Evolutionary conservation across 768 basidiomycete genomes (phyloP).

Genomic region (Candolleomyces efflorescens): DNA sequence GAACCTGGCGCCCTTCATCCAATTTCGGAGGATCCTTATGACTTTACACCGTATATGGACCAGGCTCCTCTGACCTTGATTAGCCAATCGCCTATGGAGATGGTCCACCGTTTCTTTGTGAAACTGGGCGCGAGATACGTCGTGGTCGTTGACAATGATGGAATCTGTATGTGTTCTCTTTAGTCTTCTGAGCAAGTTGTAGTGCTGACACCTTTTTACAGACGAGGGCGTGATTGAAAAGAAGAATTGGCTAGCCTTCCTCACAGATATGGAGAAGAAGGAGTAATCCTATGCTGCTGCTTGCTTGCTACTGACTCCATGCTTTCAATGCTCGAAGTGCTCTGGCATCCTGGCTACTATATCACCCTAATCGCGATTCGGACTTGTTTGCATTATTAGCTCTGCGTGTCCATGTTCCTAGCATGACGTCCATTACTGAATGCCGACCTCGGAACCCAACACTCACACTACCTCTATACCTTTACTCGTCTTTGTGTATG

Average conservation of each 20-base stretch:
- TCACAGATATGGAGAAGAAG: constrained; percentile 69
- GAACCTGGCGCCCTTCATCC: not conserved
- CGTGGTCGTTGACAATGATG: constrained; percentile 77
- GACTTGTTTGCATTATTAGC: no score
- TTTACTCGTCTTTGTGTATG: not conserved
- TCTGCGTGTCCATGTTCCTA: no score
- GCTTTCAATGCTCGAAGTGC: no score
- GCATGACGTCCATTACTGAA: not conserved
- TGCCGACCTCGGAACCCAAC: no score
- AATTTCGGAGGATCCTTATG: constrained; percentile 54
- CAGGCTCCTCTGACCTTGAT: constrained; percentile 89
- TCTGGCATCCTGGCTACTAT: no score
- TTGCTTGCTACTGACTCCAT: not conserved
- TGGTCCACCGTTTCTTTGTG: constrained; percentile 90
- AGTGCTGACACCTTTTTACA: constrained; percentile 21
- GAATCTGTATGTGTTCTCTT: constrained; percentile 56
- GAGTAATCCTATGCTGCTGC: not conserved
- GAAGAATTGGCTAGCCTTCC: constrained; percentile 89
- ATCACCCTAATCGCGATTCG: no score
- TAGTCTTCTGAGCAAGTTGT: not conserved
- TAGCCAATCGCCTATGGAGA: constrained; percentile 82
- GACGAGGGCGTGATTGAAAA: constrained; percentile 93
- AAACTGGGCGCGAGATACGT: constrained; percentile 93
- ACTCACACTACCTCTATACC: not conserved
- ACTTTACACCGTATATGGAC: constrained; percentile 90